These are phyloP conservation scores for Flaveria robusta DNA, from an alignment of 129 eudicot genomes.

Conservation along the genomic window DNA sequence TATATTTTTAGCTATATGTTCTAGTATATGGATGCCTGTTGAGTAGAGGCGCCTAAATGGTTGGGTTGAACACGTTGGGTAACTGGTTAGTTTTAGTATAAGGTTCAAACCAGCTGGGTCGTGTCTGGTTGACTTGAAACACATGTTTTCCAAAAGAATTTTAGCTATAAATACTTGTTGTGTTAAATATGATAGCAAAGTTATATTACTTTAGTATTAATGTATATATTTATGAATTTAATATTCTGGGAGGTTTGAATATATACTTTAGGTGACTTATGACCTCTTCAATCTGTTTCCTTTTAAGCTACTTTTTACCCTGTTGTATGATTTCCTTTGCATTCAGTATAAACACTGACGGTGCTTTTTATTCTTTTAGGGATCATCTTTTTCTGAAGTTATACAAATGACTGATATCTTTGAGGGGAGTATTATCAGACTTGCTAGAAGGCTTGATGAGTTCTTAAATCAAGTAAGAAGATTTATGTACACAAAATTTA, in stretches of 20 bases:
- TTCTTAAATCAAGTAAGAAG: conserved; percentile 80
- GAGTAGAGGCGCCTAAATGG: not conserved
- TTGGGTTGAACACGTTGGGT: not conserved
- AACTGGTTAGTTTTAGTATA: not conserved
- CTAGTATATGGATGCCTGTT: not conserved
- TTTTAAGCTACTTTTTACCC: not conserved
- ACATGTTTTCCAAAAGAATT: not conserved
- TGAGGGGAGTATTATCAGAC: conserved; percentile 93
- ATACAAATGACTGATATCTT: conserved; percentile 98
- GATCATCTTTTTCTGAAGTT: conserved; percentile 82
- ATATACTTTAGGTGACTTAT: not conserved
- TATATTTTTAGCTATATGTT: not conserved
- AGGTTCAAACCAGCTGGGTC: not conserved
- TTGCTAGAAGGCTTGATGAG: conserved; percentile 97
- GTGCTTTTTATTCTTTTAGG: conserved; percentile 47
- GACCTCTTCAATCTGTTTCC: not conserved
- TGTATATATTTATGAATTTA: not conserved
- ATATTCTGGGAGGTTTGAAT: not conserved
- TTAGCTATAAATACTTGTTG: not conserved
- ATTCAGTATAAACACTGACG: not conserved
- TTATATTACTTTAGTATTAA: not conserved
- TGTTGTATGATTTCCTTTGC: not conserved
- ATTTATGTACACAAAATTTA: not conserved
- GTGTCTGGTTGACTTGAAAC: not conserved
- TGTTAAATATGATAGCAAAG: not conserved